Base-by-base conservation (phyloP, 1,139 yeast species). In the Suhomyces wounanorum region DNA sequence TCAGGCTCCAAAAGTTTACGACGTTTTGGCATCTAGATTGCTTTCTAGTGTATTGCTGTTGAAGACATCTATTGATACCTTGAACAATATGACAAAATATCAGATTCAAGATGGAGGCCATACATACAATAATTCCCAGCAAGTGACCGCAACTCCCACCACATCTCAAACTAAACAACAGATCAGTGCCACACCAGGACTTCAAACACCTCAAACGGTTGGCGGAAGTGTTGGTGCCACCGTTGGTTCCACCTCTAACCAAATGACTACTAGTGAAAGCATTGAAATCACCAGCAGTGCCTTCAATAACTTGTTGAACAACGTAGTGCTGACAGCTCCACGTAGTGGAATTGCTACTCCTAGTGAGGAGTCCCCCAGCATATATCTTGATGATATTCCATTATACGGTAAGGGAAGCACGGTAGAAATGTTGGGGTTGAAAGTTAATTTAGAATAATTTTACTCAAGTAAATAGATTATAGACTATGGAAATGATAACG, bases 1-100 rank as follows among this genome's bases (percentile, higher is more conserved):
- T 70, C 95, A 89, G 82, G 88, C 97, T 0, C 98, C 98, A 3
- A 69, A 68, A 52, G 60, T 77, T 11, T 71, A 72, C 58, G 78
- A 75, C 54, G 67, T 76, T 3, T 56, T 77, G 25, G 66, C 75
- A 14, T 66, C 79, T 2, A 59, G 81, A 43, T 57, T 77, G 18
- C 64, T 76, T 28, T 67, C 77, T 26, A 67, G 72, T 31, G 75
- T 73, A 16, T 56, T 73, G 44, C 67, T 72, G 43, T 65, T 77
- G 46, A 72, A 72, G 52, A 70, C 68, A 40, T 67, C 77, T 18
- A 65, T 74, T 28, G 71, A 68, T 38, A 54, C 70, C 33, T 61
- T 76, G 44, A 71, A 71, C 54, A 59, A 64, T 16, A 67, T 77
- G 70, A 66, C 73, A 51, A 63, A 65, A 39, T 73, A 63, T 56